These are phyloP conservation scores for Aureobasidium vineae DNA, from an alignment of 2,329 filamentous ascomycete species.

Conservation along the genomic window DNA sequence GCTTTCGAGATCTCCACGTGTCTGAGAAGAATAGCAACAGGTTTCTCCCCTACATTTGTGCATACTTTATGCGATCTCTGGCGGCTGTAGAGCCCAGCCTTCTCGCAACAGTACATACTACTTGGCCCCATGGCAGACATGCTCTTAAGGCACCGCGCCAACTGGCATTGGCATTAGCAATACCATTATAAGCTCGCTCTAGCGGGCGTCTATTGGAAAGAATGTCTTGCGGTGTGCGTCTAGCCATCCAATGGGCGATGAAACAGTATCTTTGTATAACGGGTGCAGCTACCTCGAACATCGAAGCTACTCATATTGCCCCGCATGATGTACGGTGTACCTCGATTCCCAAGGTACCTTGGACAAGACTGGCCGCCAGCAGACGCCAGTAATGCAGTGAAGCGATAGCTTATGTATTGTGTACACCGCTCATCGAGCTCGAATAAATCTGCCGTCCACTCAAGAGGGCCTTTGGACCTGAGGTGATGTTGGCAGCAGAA, in stretches of 20 bases:
- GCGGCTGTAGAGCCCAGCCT: slow-evolving; percentile 10
- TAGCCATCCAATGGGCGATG: slow-evolving; percentile 9
- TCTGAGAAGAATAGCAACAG: slow-evolving; percentile 21
- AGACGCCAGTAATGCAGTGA: slow-evolving; percentile 18
- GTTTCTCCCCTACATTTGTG: slow-evolving; percentile 13
- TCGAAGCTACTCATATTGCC: slow-evolving; percentile 16
- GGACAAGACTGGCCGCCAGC: slow-evolving; percentile 8
- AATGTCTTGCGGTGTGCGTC: slow-evolving; percentile 10
- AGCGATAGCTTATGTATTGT: slow-evolving; percentile 14
- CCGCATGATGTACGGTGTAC: not conserved
- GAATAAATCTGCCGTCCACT: not conserved
- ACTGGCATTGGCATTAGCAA: slow-evolving; percentile 8
- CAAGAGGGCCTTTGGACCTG: not conserved
- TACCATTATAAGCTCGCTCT: not conserved
- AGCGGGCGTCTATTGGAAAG: not conserved
- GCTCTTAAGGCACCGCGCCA: slow-evolving; percentile 5
- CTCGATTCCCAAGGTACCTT: not conserved
- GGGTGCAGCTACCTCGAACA: slow-evolving; percentile 12
- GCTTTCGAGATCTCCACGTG: slow-evolving; percentile 23
- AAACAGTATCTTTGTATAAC: slow-evolving; percentile 10
- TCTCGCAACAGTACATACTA: not conserved
- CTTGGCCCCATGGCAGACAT: slow-evolving; percentile 14
- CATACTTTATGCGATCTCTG: slow-evolving; percentile 14
- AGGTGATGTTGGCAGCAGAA: not conserved
- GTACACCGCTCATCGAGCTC: slow-evolving; percentile 23